Evolutionary conservation across 2,329 filamentous ascomycete species (phyloP), one percentile per base, ranked within the genome.

Genomic region (Stagonosporopsis vannaccii): DNA sequence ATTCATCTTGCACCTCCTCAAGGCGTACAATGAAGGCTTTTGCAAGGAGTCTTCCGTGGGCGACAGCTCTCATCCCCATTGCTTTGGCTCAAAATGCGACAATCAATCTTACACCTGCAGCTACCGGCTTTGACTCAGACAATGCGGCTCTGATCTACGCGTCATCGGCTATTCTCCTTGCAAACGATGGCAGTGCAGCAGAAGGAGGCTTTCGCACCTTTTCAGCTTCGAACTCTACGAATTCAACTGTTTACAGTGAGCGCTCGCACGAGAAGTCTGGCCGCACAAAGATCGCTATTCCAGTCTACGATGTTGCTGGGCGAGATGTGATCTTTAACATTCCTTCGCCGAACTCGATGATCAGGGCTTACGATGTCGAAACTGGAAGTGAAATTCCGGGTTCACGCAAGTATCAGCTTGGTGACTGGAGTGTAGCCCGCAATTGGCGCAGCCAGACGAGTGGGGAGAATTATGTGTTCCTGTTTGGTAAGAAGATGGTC

Each of bases 401-500:
- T 13, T 65, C 69, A 12, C 51, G 63, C 12, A 72, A 70, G 57
- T 65, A 60, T 9, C 51, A 67, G 30, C 51, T 72, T 8, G 69
- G 70, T 5, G 69, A 73, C 36, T 72, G 69, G 70, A 71, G 68
- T 25, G 63, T 65, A 6, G 60, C 66, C 9, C 70, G 70, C 17
- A 58, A 56, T n/a, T 73, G 70, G 70, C 62, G 63, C 6, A 72
- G 66, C 33, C 47, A 48, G 12, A 57, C 59, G 19, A 72, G 69
- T 22, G 67, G 67, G 1, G 56, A 70, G 13, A 65, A 49, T 33
- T 72, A 73, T 36, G 28, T 72, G 6, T 73, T 69, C 44, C 25
- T 73, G 9, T 72, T 73, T 37, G 70, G 70, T 23, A 73, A 73
- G 51, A 67, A 66, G 42, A 65, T 59, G 56, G 65, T 66, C 2